Percentiles rank a stretch among this genome's conserved stretches.
Evolutionary conservation across 768 basidiomycete genomes (phyloP).

Genomic region (Psilocybe tampanensis): DNA sequence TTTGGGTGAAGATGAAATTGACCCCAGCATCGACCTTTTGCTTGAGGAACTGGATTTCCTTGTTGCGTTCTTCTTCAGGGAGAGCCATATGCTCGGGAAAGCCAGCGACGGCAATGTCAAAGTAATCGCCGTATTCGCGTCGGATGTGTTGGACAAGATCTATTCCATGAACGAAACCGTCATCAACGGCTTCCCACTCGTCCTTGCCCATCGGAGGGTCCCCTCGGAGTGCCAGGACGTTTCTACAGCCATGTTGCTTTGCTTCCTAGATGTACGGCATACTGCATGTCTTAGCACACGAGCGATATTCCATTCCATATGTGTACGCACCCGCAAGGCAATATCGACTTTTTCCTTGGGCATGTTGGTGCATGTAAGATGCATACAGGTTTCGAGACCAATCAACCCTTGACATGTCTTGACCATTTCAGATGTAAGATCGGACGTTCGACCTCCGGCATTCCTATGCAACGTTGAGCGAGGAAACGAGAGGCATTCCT

Average conservation of each 20-base stretch:
- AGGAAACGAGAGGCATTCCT: not conserved
- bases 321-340: slow-evolving; percentile 72
- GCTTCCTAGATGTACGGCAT: slow-evolving; percentile 63
- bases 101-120: slow-evolving; percentile 92
- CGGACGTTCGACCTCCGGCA: slow-evolving; percentile 94
- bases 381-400: slow-evolving; percentile 98
- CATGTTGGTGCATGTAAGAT: slow-evolving; percentile 99
- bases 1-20: slow-evolving; percentile 95
- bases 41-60: slow-evolving; percentile 86
- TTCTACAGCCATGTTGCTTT: slow-evolving; percentile 85
- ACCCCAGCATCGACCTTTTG: slow-evolving; percentile 91
- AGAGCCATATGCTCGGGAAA: slow-evolving; percentile 85
- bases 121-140: slow-evolving; percentile 82
- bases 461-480: slow-evolving; percentile 59
- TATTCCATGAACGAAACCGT: slow-evolving; percentile 87
- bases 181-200: slow-evolving; percentile 91
- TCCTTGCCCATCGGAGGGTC: slow-evolving; percentile 90
- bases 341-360: slow-evolving; percentile 93
- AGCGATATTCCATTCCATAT: slow-evolving; percentile 3
- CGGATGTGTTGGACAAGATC: slow-evolving; percentile 93
- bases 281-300: not conserved
- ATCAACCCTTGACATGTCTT: slow-evolving; percentile 92
- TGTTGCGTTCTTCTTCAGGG: slow-evolving; percentile 70
- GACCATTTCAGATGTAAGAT: slow-evolving; percentile 91
- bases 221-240: slow-evolving; percentile 91